A percentile compares a stretch with the other conserved stretches of the same genome.
phyloP scores from a whole-genome alignment of 176 grass and related monocot genomes.

The Zoysia pacifica region DNA sequence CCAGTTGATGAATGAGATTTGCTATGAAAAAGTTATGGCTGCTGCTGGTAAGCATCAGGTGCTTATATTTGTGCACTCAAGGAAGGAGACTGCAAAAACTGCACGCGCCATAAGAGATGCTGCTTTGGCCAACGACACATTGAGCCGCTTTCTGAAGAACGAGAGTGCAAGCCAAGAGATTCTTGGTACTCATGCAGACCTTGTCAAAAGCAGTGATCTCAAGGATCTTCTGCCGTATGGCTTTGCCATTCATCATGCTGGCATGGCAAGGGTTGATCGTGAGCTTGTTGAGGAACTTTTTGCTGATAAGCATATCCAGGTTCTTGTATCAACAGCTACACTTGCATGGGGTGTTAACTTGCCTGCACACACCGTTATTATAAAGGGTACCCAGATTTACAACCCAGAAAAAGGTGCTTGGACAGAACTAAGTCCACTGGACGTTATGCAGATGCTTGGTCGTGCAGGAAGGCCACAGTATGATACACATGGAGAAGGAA shows the following conservation, averaged over 20 bases:
- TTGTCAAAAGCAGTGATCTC: conserved; percentile 91
- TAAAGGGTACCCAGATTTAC: conserved; percentile 97
- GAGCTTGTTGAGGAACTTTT: conserved; percentile 89
- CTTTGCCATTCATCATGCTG: conserved; percentile 98
- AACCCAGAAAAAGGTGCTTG: conserved; percentile 96
- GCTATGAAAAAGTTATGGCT: conserved; percentile 90
- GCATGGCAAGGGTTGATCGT: conserved; percentile 81
- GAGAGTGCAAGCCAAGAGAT: conserved; percentile 94
- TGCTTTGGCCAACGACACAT: conserved; percentile 78
- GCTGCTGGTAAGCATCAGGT: conserved; percentile 94
- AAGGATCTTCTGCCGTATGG: conserved; percentile 92
- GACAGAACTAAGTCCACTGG: conserved; percentile 91
- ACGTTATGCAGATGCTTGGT: conserved; percentile 99
- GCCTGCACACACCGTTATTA: conserved; percentile 93
- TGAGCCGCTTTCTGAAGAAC: conserved; percentile 82
- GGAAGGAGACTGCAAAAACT: conserved; percentile 93
- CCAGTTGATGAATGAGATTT: conserved; percentile 97
- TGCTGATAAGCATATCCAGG: conserved; percentile 84
- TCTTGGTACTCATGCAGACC: conserved; percentile 76
- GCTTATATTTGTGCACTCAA: conserved; percentile 98
- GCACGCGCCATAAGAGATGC: conserved; percentile 85
- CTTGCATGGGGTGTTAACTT: conserved; percentile 98
- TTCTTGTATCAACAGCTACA: conserved; percentile 88
- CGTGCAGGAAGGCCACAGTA: conserved; percentile 96
- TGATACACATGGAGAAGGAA: conserved; percentile 91